Conservation (phyloP, 352 stramenopile genomes). For the Pythium aristosporum region DNA sequence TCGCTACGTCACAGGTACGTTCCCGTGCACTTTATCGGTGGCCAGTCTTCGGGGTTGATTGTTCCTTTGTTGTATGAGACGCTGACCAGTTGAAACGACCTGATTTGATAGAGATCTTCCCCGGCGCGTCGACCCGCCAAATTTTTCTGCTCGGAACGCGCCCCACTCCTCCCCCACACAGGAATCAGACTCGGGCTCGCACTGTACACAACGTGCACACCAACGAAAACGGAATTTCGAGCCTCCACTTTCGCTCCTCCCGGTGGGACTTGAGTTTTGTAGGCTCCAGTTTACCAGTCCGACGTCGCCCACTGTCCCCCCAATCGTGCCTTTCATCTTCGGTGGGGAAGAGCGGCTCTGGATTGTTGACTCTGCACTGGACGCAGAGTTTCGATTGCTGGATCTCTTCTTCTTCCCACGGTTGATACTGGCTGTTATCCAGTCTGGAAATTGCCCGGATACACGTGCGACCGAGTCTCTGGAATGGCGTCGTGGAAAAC, state of each 20-base stretch:
- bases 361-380: not conserved
- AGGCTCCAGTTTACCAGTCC: not conserved
- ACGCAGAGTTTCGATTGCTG: not conserved
- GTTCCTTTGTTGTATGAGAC: not conserved
- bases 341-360: not conserved
- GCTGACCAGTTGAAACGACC: not conserved
- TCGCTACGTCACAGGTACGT: not conserved
- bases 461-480: not conserved
- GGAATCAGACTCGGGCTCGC: slow-evolving; percentile 15
- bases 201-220: slow-evolving; percentile 21
- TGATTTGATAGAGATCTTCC: not conserved
- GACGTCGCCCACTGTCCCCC: not conserved
- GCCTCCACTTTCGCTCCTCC: slow-evolving; percentile 4
- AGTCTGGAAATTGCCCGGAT: too few relatives aligned
- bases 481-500: slow-evolving; percentile 15
- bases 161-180: not conserved
- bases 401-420: not conserved
- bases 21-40: not conserved
- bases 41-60: not conserved
- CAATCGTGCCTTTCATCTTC: not conserved
- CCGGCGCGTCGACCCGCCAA: slow-evolving; percentile 1
- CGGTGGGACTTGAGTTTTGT: too few relatives aligned
- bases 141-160: not conserved
- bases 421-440: too few relatives aligned
- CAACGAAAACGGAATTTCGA: slow-evolving; percentile 10